Evolutionary conservation across 768 basidiomycete species (phyloP).

Genomic region (Rhodotorula taiwanensis): DNA sequence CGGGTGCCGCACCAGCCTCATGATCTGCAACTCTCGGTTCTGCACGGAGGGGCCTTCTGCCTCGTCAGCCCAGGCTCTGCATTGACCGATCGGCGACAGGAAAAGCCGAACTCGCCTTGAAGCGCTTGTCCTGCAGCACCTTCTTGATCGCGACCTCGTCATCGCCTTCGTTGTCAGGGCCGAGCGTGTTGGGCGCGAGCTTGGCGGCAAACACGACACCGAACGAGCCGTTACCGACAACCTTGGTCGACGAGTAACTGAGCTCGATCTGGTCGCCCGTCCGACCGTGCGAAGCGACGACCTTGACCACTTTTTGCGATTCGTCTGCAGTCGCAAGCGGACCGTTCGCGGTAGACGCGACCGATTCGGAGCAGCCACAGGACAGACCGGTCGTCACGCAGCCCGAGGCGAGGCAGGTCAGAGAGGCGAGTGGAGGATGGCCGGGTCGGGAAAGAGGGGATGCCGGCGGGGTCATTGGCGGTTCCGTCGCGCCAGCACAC

Average conservation of each 20-base stretch:
- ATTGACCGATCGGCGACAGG: not conserved
- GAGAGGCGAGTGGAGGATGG: not conserved
- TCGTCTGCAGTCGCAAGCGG: constrained; percentile 57
- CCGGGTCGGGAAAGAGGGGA: not conserved
- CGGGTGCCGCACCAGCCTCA: constrained; percentile 35
- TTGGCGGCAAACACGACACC: constrained; percentile 97
- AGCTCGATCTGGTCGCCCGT: constrained; percentile 72
- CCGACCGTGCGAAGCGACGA: constrained; percentile 92
- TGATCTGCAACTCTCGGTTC: constrained; percentile 38
- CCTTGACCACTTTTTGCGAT: constrained; percentile 91
- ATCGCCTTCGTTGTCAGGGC: constrained; percentile 46
- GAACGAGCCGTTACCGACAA: constrained; percentile 97
- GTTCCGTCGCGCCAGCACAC: not conserved
- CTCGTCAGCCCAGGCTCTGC: not conserved
- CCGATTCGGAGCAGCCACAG: not conserved
- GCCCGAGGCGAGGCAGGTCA: constrained; percentile 1
- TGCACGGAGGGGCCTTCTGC: not conserved
- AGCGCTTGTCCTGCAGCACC: constrained; percentile 98
- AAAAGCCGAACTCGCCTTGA: constrained; percentile 68
- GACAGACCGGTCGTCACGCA: not conserved
- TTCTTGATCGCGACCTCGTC: constrained; percentile 99
- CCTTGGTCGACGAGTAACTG: constrained; percentile 88
- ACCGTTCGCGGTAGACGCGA: not conserved
- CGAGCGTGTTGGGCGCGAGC: constrained; percentile 56
- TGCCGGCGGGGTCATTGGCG: not conserved